Conservation (phyloP, 2,329 filamentous ascomycete genomes). For the Exophiala sp. region DNA sequence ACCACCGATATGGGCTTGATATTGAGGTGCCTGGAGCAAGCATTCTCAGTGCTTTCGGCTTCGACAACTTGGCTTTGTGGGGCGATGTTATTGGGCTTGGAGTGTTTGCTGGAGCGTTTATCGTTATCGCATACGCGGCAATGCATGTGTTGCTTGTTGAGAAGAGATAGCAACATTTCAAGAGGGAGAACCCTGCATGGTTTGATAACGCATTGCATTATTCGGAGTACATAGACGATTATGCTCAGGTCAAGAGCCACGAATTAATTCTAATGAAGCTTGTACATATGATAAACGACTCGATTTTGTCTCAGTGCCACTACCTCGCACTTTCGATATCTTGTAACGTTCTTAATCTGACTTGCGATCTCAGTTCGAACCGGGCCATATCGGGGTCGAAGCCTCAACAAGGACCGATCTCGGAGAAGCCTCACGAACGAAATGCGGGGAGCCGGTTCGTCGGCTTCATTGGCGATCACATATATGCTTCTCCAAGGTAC, state of each 20-base stretch:
- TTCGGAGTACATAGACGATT: background rate
- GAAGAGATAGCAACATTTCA: constrained; percentile 57
- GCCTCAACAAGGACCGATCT: constrained; percentile 7
- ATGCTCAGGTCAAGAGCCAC: background rate
- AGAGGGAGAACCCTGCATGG: background rate
- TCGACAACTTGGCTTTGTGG: constrained; percentile 84
- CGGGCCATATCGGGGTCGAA: too few relatives aligned
- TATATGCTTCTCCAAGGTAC: too few relatives aligned
- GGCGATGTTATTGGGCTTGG: constrained; percentile 75
- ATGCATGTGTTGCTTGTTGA: constrained; percentile 95
- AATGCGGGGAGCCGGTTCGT: too few relatives aligned
- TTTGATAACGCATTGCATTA: background rate
- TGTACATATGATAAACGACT: background rate
- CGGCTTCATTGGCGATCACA: too few relatives aligned
- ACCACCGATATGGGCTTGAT: constrained; percentile 93
- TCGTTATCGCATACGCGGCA: constrained; percentile 81
- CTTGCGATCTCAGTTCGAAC: too few relatives aligned
- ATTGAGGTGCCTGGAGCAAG: constrained; percentile 94
- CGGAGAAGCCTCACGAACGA: constrained; percentile 6
- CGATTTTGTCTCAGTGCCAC: too few relatives aligned
- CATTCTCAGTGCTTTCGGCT: constrained; percentile 92
- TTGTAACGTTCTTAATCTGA: too few relatives aligned
- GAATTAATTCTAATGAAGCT: background rate
- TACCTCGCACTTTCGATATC: too few relatives aligned
- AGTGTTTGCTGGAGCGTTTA: constrained; percentile 76